These are phyloP conservation scores for Phytophthora niederhauseri DNA, from an alignment of 352 stramenopile genomes.

Conservation along the genomic window DNA sequence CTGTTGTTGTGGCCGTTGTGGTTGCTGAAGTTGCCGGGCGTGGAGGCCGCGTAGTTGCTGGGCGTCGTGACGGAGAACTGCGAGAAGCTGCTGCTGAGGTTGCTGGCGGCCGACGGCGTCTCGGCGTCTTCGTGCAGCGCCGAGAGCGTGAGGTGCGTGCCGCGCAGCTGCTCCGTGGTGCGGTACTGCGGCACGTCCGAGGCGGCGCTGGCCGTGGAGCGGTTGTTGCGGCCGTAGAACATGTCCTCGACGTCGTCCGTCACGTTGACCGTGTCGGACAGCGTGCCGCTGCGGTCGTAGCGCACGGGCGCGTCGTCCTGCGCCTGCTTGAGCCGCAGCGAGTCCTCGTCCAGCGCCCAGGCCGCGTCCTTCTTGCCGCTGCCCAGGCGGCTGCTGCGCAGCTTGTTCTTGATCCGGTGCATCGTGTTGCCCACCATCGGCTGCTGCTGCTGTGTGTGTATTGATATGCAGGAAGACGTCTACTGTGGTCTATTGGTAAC, in stretches of 20 bases:
- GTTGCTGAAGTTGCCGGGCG: conserved; percentile 11
- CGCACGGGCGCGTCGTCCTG: conserved; percentile 39
- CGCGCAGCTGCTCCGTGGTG: conserved; percentile 65
- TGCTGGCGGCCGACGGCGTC: conserved; percentile 39
- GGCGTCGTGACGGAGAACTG: conserved; percentile 36
- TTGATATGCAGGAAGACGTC: neutral
- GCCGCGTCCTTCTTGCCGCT: conserved; percentile 34
- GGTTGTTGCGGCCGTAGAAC: conserved; percentile 47
- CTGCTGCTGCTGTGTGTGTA: neutral
- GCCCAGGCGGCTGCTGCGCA: conserved; percentile 49
- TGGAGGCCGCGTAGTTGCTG: conserved; percentile 31
- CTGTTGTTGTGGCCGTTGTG: neutral
- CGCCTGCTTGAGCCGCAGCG: conserved; percentile 50
- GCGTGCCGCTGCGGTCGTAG: conserved; percentile 41
- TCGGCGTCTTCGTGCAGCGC: conserved; percentile 67
- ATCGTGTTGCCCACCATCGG: conserved; percentile 45
- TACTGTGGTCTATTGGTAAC: no score
- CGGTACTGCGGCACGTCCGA: conserved; percentile 44
- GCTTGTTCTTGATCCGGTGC: conserved; percentile 72
- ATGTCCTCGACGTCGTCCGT: conserved; percentile 78
- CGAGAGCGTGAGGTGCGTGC: conserved; percentile 36
- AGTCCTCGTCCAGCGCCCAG: conserved; percentile 44
- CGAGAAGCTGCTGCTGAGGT: conserved; percentile 46
- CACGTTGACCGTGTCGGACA: conserved; percentile 43
- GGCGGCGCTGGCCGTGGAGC: conserved; percentile 15